Evolutionary conservation across 1,139 yeast species (phyloP).

Genomic region (Pichia sp.): DNA sequence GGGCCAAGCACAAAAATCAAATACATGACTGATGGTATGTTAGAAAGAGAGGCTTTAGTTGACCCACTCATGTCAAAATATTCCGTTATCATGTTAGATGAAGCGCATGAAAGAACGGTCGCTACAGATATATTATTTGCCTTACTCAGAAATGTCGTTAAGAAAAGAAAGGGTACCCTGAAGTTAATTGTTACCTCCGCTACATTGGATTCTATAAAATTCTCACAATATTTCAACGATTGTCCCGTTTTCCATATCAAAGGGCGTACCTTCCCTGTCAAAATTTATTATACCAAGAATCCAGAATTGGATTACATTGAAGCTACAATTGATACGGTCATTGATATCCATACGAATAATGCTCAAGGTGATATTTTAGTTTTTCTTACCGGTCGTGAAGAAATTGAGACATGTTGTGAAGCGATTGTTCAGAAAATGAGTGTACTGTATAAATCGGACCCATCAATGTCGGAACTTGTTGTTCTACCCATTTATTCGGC

Average conservation of each 20-base stretch:
- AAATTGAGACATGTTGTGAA: constrained; percentile 87
- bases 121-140: constrained; percentile 93
- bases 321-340: constrained; percentile 73
- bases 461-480: constrained; percentile 58
- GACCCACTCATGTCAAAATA: constrained; percentile 79
- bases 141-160: constrained; percentile 64
- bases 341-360: constrained; percentile 78
- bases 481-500: constrained; percentile 87
- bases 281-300: constrained; percentile 65
- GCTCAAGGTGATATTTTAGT: constrained; percentile 79
- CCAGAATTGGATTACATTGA: constrained; percentile 86
- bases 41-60: constrained; percentile 93
- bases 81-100: constrained; percentile 90
- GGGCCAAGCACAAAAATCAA: constrained; percentile 74
- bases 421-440: constrained; percentile 63
- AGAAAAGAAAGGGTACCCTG: constrained; percentile 63
- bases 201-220: constrained; percentile 80
- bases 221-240: constrained; percentile 66
- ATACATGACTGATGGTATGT: constrained; percentile 99
- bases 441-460: constrained; percentile 47
- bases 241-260: constrained; percentile 85
- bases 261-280: constrained; percentile 92
- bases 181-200: constrained; percentile 88
- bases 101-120: constrained; percentile 94
- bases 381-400: constrained; percentile 87